phyloP scores from a whole-genome alignment of 140 eudicot species.

The Bidens hawaiensis region DNA sequence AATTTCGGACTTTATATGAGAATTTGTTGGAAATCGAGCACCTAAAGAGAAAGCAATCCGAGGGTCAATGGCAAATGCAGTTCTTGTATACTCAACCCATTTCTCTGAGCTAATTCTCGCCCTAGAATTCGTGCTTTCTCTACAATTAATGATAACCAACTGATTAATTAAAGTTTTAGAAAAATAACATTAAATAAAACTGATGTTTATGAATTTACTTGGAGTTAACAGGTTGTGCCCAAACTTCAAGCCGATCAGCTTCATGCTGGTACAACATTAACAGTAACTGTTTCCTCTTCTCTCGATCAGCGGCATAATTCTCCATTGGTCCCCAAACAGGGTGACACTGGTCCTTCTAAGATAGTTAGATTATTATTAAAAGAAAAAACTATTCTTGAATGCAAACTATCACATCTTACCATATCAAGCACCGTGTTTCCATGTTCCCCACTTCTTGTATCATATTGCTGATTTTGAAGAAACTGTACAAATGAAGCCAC shows the following conservation, averaged over 20 bases:
- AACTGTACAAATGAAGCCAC: constrained; percentile 66
- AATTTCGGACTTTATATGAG: constrained; percentile 62
- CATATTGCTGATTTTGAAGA: constrained; percentile 61
- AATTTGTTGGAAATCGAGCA: constrained; percentile 80
- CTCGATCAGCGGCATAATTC: constrained; percentile 70
- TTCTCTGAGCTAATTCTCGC: constrained; percentile 71
- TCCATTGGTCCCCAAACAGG: constrained; percentile 98
- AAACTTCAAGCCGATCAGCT: constrained; percentile 96
- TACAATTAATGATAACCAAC: constrained; percentile 18
- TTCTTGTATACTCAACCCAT: constrained; percentile 84
- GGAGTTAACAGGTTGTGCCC: constrained; percentile 90
- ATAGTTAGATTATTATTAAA: constrained; percentile 1
- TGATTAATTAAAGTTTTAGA: not conserved
- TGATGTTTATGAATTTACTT: constrained; percentile 46
- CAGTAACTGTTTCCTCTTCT: constrained; percentile 86
- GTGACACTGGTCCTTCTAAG: constrained; percentile 70
- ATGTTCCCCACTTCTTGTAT: constrained; percentile 48
- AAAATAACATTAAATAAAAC: not conserved
- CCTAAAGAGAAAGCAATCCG: constrained; percentile 77
- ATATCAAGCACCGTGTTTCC: constrained; percentile 48
- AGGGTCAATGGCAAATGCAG: constrained; percentile 95
- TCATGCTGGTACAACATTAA: constrained; percentile 95
- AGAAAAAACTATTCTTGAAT: not conserved
- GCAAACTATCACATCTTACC: constrained; percentile 44
- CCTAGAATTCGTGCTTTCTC: constrained; percentile 59